Conservation (phyloP, 495 filamentous ascomycete species). For the Hypoxylon lienhwacheense region DNA sequence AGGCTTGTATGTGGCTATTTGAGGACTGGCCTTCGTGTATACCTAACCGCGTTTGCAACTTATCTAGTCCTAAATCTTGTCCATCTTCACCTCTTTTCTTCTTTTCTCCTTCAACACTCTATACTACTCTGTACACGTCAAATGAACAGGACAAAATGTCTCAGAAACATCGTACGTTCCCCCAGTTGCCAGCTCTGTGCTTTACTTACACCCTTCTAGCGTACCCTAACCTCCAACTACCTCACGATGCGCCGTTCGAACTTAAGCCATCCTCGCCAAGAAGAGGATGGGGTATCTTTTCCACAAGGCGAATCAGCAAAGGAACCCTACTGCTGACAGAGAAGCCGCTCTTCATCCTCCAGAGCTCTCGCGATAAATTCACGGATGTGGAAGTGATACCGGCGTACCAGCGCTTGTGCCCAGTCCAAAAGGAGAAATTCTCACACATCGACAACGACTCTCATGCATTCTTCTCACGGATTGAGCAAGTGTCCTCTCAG, state of each 20-base stretch:
- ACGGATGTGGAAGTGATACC: neutral
- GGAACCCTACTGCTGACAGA: neutral
- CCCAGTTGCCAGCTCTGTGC: too few species aligned
- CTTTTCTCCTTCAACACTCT: too few species aligned
- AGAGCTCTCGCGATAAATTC: neutral
- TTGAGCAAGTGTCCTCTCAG: neutral
- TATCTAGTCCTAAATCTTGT: too few species aligned
- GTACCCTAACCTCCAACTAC: neutral
- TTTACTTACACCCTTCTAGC: neutral
- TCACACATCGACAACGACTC: neutral
- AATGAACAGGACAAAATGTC: neutral
- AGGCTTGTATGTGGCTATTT: too few species aligned
- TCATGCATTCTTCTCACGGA: neutral
- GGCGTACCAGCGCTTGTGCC: neutral
- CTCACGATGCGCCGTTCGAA: conserved; percentile 1
- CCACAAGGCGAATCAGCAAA: neutral
- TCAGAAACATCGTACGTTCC: neutral
- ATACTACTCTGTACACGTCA: too few species aligned
- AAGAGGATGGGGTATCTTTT: neutral
- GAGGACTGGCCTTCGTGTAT: too few species aligned
- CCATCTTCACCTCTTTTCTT: too few species aligned
- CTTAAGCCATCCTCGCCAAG: neutral
- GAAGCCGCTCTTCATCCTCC: neutral
- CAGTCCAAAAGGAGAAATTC: neutral
- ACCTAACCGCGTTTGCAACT: too few species aligned